These are phyloP conservation scores for Sporothrix globosa DNA, from an alignment of 2,329 filamentous ascomycete genomes.

Conservation along the genomic window DNA sequence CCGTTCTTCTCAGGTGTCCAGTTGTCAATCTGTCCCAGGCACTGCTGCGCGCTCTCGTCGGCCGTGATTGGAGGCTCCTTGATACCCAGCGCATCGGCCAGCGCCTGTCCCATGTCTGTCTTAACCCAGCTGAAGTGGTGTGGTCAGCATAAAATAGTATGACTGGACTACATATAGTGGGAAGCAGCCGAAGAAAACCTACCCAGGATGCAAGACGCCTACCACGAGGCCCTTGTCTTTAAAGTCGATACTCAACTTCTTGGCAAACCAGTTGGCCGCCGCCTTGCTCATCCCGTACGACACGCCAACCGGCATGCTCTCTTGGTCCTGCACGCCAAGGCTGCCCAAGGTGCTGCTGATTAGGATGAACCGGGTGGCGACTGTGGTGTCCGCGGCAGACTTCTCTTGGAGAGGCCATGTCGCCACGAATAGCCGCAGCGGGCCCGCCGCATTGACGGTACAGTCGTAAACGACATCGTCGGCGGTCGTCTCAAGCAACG, in stretches of 20 bases:
- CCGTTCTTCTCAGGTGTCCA: slow-evolving; percentile 34
- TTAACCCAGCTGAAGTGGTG: slow-evolving; percentile 27
- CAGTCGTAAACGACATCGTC: slow-evolving; percentile 37
- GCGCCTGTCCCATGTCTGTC: slow-evolving; percentile 39
- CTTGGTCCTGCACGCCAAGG: slow-evolving; percentile 36
- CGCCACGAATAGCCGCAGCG: slow-evolving; percentile 38
- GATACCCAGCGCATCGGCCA: slow-evolving; percentile 39
- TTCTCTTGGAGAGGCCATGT: slow-evolving; percentile 37
- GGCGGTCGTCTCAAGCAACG: slow-evolving; percentile 35
- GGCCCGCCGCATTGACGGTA: slow-evolving; percentile 38
- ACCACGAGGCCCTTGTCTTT: slow-evolving; percentile 37
- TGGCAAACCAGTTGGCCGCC: slow-evolving; percentile 40
- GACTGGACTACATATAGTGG: not conserved
- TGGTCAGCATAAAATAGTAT: not conserved
- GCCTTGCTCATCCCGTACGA: slow-evolving; percentile 43
- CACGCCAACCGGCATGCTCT: slow-evolving; percentile 36
- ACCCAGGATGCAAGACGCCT: slow-evolving; percentile 42
- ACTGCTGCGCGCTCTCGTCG: slow-evolving; percentile 37
- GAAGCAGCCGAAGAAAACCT: slow-evolving; percentile 25
- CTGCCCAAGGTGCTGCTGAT: slow-evolving; percentile 40
- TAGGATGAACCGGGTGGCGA: slow-evolving; percentile 37
- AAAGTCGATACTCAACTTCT: slow-evolving; percentile 37
- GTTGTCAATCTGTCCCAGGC: slow-evolving; percentile 36
- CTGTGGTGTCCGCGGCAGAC: not conserved
- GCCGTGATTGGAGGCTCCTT: slow-evolving; percentile 37